Evolutionary conservation across 2,329 filamentous ascomycete species (phyloP), one percentile per base, ranked within the genome.

Genomic region (Cytospora schulzeri): DNA sequence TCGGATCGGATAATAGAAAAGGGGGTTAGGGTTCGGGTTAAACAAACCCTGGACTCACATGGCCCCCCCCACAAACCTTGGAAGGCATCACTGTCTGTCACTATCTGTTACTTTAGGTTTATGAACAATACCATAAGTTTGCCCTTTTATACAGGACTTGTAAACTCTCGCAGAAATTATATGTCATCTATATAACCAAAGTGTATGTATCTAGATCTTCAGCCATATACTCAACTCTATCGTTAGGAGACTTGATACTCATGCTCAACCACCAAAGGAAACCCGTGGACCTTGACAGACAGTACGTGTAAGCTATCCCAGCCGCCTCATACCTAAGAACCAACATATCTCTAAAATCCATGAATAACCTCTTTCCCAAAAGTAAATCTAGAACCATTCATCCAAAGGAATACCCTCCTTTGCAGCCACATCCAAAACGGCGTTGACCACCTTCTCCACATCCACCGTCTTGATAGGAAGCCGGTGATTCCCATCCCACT

Each of bases 401-500:
- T 7, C 8, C 41, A 24, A 14, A 4, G n/a, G n/a, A 48, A 48
- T 12, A 17, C 60, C 52, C 22, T 62, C 15, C 52, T 31, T 38
- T 35, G 29, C 31, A 11, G 57, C 60, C 14, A 60, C 24, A 2
- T 38, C 51, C 57, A 64, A 9, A 1, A 66, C 48, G n/a, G 57
- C 59, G 28, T 78, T 74, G 14, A 84, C 78, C 14, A 91, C 77
- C 12, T 75, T 78, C 57, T 84, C 79, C 3, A 93, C 88, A 74
- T 93, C 90, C 33, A 75, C 77, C 26, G 77, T 79, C 78, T 90
- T 91, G 65, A 93, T 82, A 2, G 90, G 89, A 57, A 94, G 79
- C 7, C 91, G 78, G 73, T 94, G 91, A 1, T 81, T 82, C 0
- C 89, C 91, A 64, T 91, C 83, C 91, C 91, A 93, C 73, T 92